A percentile compares a stretch with the other conserved stretches of the same genome.
These are phyloP conservation scores for Nemania abortiva DNA, from an alignment of 2,329 filamentous ascomycete species.

Conservation along the genomic window DNA sequence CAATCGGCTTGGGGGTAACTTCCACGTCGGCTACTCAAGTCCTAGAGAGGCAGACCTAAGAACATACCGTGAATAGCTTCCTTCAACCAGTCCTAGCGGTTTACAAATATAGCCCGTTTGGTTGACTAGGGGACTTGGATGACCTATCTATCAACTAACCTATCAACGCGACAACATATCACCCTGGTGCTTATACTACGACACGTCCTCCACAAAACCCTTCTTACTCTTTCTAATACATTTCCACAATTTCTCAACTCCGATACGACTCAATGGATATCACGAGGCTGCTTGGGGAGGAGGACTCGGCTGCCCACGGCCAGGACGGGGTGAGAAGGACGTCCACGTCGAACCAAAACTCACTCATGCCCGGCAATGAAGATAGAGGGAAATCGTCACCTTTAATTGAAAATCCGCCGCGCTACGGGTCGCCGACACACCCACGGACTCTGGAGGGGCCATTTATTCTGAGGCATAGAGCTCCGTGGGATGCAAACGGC, in stretches of 20 bases:
- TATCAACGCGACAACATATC: no score
- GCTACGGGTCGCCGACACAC: constrained; percentile 41
- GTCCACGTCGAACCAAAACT: constrained; percentile 40
- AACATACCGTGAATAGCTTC: neutral
- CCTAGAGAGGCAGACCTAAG: neutral
- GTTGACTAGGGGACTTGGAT: no score
- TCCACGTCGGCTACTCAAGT: neutral
- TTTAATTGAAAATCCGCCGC: constrained; percentile 49
- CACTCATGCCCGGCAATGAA: constrained; percentile 43
- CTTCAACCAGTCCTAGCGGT: neutral
- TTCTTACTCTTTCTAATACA: no score
- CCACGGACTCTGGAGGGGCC: constrained; percentile 45
- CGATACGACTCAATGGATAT: constrained; percentile 55
- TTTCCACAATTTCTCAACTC: no score
- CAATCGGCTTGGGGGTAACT: neutral
- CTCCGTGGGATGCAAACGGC: constrained; percentile 65
- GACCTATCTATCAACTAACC: no score
- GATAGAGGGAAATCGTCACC: constrained; percentile 44
- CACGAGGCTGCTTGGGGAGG: constrained; percentile 56
- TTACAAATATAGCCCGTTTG: no score
- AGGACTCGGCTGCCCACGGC: constrained; percentile 44
- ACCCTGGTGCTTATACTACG: no score
- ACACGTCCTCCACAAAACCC: no score
- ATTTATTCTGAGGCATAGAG: constrained; percentile 56
- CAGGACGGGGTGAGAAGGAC: constrained; percentile 36